Evolutionary conservation across 768 basidiomycete species (phyloP), one percentile per base, ranked within the genome.

Genomic region (Phylloporus sp.): DNA sequence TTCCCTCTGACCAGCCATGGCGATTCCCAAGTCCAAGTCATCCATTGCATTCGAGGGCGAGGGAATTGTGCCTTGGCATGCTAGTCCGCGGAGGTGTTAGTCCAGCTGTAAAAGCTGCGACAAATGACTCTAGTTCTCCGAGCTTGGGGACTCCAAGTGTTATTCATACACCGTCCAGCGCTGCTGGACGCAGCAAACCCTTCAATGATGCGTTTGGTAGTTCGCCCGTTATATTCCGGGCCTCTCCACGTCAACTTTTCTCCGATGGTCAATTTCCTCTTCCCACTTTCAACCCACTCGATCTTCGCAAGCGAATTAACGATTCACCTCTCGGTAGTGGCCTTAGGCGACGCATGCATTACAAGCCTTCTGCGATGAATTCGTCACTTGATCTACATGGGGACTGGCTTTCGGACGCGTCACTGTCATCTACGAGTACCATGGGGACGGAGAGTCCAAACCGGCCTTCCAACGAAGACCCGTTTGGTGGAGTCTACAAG

Each of bases 1-100:
- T 83, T 20, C 84, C 85, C 6, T 85, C 82, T 15, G 82, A 86
- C 55, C 86, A 88, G 49, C 87, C 87, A 3, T 90, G 87, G 87
- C 79, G 84, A 29, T 86, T 81, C 59, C 80, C 84, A 8, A 89
- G 85, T 56, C 85, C 86, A 10, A 86, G 82, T 46, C 85, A 90
- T 57, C 86, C 86, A 2, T 66, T 88, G 33, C 82, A 87, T 63
- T 81, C 79, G 15, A 74, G 67, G 31, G 74, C 78, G 14, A 77
- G 79, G 28, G 82, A 87, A 46, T 59, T 86, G 15, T 82, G 82
- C 24, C 68, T 90, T 35, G 75, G 78, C 44, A 78, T 84, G 76
- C 69, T 87, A 23, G 73, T 78, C 33, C 73, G 72, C 14, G 78
- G 77, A 28, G 67, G 71, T 17, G 65, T 70, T 9, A 84, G 79